These are phyloP conservation scores for Datura wrightii DNA, from an alignment of 257 asterid genomes.

Conservation along the genomic window DNA sequence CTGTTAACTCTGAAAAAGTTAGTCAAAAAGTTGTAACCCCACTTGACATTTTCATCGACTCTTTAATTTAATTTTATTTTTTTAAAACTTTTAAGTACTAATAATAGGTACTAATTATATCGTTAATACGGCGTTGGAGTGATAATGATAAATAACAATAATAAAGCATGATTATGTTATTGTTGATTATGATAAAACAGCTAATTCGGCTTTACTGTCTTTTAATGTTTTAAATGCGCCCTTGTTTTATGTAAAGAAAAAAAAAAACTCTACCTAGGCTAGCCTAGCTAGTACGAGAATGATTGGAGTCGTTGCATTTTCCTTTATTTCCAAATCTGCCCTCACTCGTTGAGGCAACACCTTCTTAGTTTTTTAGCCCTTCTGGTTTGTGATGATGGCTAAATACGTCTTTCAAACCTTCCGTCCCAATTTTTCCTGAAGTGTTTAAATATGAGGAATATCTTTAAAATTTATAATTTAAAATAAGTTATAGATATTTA, in stretches of 20 bases:
- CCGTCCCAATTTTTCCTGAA: too few relatives aligned
- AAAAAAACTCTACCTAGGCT: background rate
- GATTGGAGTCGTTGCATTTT: background rate
- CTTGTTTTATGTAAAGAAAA: conserved; percentile 24
- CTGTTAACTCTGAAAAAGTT: conserved; percentile 39
- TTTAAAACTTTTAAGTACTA: background rate
- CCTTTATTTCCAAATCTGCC: background rate
- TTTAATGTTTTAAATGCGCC: conserved; percentile 45
- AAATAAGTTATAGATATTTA: too few relatives aligned
- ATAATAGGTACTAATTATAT: conserved; percentile 8
- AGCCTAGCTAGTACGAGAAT: conserved; percentile 19
- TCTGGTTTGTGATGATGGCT: too few relatives aligned
- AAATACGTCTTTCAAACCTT: too few relatives aligned
- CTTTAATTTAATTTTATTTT: background rate
- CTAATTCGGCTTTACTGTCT: conserved; percentile 46
- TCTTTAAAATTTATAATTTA: too few relatives aligned
- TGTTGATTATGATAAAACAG: conserved; percentile 33
- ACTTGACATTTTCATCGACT: background rate
- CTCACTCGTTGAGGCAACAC: background rate
- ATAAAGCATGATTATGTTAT: conserved; percentile 25
- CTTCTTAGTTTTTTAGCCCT: background rate
- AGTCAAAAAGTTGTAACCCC: conserved; percentile 29
- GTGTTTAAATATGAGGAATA: too few relatives aligned
- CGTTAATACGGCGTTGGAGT: background rate
- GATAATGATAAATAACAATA: background rate